A percentile compares a stretch with the other conserved stretches of the same genome.
Evolutionary conservation across 306 rosid genomes (phyloP).

Genomic region (Hippophae tibetana): DNA sequence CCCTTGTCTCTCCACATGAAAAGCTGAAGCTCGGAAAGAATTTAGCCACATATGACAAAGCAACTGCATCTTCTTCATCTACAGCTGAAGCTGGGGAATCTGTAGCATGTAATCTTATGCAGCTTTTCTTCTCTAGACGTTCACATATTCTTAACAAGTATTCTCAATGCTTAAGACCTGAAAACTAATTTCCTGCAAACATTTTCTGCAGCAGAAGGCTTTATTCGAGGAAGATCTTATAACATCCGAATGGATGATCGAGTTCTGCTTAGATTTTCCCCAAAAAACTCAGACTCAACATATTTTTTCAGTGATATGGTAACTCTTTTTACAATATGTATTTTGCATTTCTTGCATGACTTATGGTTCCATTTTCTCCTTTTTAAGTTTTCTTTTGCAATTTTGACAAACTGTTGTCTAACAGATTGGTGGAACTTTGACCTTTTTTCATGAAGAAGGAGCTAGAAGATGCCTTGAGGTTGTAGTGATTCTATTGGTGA

Average conservation of each 20-base stretch:
- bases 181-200: conserved; percentile 44
- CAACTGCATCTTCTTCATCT: conserved; percentile 55
- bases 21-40: conserved; percentile 42
- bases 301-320: conserved; percentile 95
- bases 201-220: conserved; percentile 97
- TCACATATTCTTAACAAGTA: background rate
- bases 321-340: conserved; percentile 11
- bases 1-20: conserved; percentile 45
- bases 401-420: conserved; percentile 10
- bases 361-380: background rate
- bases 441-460: conserved; percentile 83
- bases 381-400: background rate
- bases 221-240: conserved; percentile 90
- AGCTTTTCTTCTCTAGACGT: conserved; percentile 22
- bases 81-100: conserved; percentile 48
- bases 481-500: conserved; percentile 19
- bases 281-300: conserved; percentile 77
- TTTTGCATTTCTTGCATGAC: conserved; percentile 11
- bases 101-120: conserved; percentile 55
- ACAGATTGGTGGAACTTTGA: conserved; percentile 96
- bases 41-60: conserved; percentile 53
- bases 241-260: conserved; percentile 88
- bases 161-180: too few species aligned
- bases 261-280: conserved; percentile 90
- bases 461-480: conserved; percentile 98